A percentile compares a stretch with the other conserved stretches of the same genome.
Evolutionary conservation across 1,284 basidiomycete genomes (phyloP).

Genomic region (Tausonia pullulans): DNA sequence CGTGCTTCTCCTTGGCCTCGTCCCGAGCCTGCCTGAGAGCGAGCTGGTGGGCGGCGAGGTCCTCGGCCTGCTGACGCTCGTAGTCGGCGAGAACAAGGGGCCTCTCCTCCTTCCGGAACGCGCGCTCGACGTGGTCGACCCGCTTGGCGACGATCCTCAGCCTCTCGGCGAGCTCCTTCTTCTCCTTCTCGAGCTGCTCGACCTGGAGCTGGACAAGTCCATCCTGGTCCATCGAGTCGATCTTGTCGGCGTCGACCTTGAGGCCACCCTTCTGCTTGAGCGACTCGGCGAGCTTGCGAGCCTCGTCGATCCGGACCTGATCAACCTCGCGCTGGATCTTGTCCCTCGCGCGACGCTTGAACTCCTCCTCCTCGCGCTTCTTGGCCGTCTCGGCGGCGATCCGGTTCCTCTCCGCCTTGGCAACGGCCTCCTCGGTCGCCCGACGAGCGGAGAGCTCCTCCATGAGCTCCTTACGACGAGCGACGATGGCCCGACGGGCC

Average conservation of each 20-base stretch:
- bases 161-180: constrained; percentile 73
- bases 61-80: constrained; percentile 66
- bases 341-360: constrained; percentile 62
- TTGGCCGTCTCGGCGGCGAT: constrained; percentile 65
- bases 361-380: constrained; percentile 54
- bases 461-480: constrained; percentile 74
- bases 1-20: constrained; percentile 50
- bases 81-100: constrained; percentile 82
- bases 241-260: constrained; percentile 64
- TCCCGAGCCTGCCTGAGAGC: constrained; percentile 54
- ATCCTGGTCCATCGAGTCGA: constrained; percentile 76
- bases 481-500: constrained; percentile 68
- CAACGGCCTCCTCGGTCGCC: constrained; percentile 81
- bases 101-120: constrained; percentile 86
- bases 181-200: constrained; percentile 92
- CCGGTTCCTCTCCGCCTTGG: constrained; percentile 59
- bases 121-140: constrained; percentile 91
- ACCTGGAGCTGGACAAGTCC: constrained; percentile 86
- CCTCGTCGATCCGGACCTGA: constrained; percentile 68
- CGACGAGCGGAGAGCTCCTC: constrained; percentile 75
- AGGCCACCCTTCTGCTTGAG: constrained; percentile 74
- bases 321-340: constrained; percentile 74
- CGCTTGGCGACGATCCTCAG: constrained; percentile 79
- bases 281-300: constrained; percentile 77
- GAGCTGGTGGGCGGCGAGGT: constrained; percentile 57